A percentile compares a stretch with the other conserved stretches of the same genome.
These are phyloP conservation scores for Prosopis cineraria DNA, from an alignment of 306 rosid species.

Conservation along the genomic window DNA sequence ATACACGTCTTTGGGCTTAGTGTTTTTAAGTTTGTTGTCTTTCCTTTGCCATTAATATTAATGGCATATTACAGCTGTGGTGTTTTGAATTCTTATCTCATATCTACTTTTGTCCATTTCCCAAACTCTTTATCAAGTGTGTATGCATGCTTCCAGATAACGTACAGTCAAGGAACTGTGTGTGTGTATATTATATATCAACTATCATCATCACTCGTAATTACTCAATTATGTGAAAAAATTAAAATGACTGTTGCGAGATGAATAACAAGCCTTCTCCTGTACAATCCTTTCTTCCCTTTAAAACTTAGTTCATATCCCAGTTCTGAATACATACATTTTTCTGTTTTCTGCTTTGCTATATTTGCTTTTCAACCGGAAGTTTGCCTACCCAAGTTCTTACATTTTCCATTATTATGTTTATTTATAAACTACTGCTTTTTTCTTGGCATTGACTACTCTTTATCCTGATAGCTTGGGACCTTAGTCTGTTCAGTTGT, in stretches of 20 bases:
- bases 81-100: background rate
- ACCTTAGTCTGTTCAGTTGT: background rate
- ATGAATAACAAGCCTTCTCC: background rate
- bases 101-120: background rate
- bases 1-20: conserved; percentile 4
- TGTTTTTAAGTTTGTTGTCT: background rate
- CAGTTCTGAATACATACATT: conserved; percentile 10
- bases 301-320: conserved; percentile 25
- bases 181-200: background rate
- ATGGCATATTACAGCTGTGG: background rate
- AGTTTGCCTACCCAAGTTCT: background rate
- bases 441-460: conserved; percentile 7
- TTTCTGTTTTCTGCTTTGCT: conserved; percentile 8
- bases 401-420: background rate
- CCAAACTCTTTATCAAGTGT: conserved; percentile 3
- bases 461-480: background rate
- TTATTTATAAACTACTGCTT: conserved; percentile 13
- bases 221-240: background rate
- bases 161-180: background rate
- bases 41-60: conserved; percentile 9
- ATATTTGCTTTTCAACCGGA: conserved; percentile 21
- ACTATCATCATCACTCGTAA: too few species aligned
- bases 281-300: conserved; percentile 7
- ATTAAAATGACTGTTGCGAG: conserved; percentile 8
- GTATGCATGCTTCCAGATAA: conserved; percentile 17